phyloP scores from a whole-genome alignment of 176 grass and related monocot species.

The Avena sativa region DNA sequence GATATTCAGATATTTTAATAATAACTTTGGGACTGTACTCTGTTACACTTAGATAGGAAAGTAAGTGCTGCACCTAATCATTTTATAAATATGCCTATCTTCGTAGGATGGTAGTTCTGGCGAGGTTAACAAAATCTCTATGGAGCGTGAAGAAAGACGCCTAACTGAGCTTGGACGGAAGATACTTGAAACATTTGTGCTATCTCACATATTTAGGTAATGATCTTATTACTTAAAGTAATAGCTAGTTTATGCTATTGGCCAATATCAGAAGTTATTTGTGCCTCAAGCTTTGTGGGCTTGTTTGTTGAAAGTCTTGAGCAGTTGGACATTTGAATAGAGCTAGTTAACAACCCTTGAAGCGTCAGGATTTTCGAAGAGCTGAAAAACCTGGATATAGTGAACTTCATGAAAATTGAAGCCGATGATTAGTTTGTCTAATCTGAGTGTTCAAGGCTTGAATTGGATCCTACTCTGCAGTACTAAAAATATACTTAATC shows the following conservation, averaged over 20 bases:
- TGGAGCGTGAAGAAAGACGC: conserved; percentile 90
- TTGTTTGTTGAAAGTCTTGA: conserved; percentile 26
- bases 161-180: conserved; percentile 87
- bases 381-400: neutral
- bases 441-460: neutral
- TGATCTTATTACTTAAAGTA: conserved; percentile 40
- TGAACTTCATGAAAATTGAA: neutral
- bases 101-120: conserved; percentile 84
- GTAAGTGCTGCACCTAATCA: conserved; percentile 24
- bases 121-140: conserved; percentile 86
- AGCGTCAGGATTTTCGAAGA: conserved; percentile 8
- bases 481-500: neutral
- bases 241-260: conserved; percentile 23
- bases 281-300: neutral
- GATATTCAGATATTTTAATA: neutral
- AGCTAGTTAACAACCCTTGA: neutral
- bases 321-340: neutral
- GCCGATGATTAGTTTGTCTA: neutral
- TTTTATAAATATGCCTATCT: conserved; percentile 30
- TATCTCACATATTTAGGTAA: conserved; percentile 95
- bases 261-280: neutral
- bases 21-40: conserved; percentile 10
- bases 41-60: conserved; percentile 36
- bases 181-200: conserved; percentile 92
- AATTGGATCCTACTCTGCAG: neutral